Base-by-base conservation (phyloP, 108 stramenopile species). In the Cyclotella sp. region DNA sequence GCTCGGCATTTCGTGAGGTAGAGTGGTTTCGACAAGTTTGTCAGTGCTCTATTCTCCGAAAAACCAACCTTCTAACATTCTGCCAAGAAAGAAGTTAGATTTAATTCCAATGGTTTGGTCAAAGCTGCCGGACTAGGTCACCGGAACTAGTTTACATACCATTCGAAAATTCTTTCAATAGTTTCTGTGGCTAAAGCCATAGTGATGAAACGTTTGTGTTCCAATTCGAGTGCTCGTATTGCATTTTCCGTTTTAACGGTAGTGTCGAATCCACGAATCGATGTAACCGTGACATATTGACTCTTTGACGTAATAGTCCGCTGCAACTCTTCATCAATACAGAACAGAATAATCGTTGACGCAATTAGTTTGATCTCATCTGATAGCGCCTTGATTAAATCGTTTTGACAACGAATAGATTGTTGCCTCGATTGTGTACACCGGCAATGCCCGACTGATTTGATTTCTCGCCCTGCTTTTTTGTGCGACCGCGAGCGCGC, bases 41-140 rank as follows among this genome's bases (percentile, higher is more conserved):
- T 58, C 34, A 30, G 28, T 68, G 41, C 64, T 62, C 52, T 62
- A 51, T 59, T 75, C 62, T 21, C 80, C 80, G 54, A 79, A 79
- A 16, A 74, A 75, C 82, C 77, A 83, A 2, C 77, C 82, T 30
- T 83, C 68, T 24, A 75, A 46, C 82, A 83, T 83, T 66, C 68
- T 70, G 44, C 34, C 12, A 42, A 61, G 19, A 46, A 13, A 58
- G 13, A 46, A 58, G 10, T 13, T 41, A 40, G 15, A 69, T 19
- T 34, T 2, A 42, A 6, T 8, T 34, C 34, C 2, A 34, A 34
- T 6, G 41, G n/a, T 30, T 29, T 27, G 21, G 22, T 52, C 14
- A 29, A 29, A 26, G 0, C 22, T 19, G 47, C 19, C 24, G 3
- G 28, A 68, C 29, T 24, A 68, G 51, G 12, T 41, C 16, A 47